Evolutionary conservation across 1,284 basidiomycete species (phyloP).

Genomic region (Heterobasidion annosum): DNA sequence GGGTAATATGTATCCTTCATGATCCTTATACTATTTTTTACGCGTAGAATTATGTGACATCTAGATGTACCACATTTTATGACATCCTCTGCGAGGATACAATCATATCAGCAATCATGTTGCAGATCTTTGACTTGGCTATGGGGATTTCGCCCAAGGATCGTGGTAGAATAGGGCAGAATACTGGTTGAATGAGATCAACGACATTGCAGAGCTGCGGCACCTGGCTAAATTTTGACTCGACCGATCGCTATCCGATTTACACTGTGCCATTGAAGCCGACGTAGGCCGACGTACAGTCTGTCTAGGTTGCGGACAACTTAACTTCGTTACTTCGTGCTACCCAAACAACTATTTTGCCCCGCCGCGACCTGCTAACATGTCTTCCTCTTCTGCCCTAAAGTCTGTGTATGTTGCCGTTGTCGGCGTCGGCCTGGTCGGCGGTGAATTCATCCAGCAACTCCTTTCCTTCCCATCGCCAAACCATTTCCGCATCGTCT

Average conservation of each 20-base stretch:
- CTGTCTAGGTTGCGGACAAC: not conserved
- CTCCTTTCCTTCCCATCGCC: slow-evolving; percentile 59
- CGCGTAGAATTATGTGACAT: not conserved
- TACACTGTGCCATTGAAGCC: too few relatives aligned
- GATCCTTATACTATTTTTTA: not conserved
- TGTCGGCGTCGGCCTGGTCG: slow-evolving; percentile 85
- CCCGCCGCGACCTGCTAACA: not conserved
- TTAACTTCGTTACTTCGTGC: not conserved
- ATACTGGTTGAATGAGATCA: too few relatives aligned
- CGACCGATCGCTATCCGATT: too few relatives aligned
- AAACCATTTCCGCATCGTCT: slow-evolving; percentile 63
- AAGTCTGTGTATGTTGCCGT: slow-evolving; percentile 42
- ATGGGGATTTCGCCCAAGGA: too few relatives aligned
- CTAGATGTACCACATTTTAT: too few relatives aligned
- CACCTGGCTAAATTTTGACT: too few relatives aligned
- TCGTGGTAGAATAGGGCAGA: too few relatives aligned
- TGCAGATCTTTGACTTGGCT: too few relatives aligned
- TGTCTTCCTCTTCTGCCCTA: not conserved
- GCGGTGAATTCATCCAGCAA: slow-evolving; percentile 74
- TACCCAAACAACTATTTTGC: not conserved
- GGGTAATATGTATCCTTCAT: not conserved
- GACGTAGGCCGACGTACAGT: too few relatives aligned
- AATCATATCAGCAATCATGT: too few relatives aligned
- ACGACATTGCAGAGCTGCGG: too few relatives aligned
- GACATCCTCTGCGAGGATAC: too few relatives aligned